phyloP scores from a whole-genome alignment of 441 rosid genomes.

The Breynia disticha region DNA sequence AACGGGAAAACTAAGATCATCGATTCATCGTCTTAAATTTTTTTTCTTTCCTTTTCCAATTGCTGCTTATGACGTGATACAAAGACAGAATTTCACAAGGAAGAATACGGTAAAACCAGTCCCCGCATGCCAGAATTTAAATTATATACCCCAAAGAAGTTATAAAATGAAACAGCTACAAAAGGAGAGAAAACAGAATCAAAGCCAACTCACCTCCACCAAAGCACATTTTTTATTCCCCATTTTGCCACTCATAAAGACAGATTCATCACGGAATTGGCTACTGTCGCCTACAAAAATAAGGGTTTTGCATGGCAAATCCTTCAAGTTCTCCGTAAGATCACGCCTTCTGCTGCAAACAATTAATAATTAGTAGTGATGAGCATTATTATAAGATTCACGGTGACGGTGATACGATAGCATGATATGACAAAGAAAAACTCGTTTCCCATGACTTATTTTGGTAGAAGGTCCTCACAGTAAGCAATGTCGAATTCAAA shows the following conservation, averaged over 20 bases:
- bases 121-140: too few relatives aligned
- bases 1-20: too few relatives aligned
- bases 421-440: neutral
- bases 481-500: too few relatives aligned
- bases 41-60: too few relatives aligned
- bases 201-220: conserved; percentile 42
- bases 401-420: neutral
- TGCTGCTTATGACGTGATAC: too few relatives aligned
- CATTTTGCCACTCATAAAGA: conserved; percentile 52
- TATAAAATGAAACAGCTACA: neutral
- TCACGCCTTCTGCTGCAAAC: conserved; percentile 53
- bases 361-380: neutral
- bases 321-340: conserved; percentile 54
- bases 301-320: conserved; percentile 59
- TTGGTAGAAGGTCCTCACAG: too few relatives aligned
- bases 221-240: conserved; percentile 52
- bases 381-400: neutral
- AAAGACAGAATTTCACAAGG: too few relatives aligned
- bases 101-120: too few relatives aligned
- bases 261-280: conserved; percentile 52
- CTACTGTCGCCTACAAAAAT: conserved; percentile 70
- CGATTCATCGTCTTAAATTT: too few relatives aligned
- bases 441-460: too few relatives aligned
- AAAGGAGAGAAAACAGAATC: neutral
- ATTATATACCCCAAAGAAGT: too few relatives aligned